These are phyloP conservation scores for Stemphylium lycopersici DNA, from an alignment of 2,329 filamentous ascomycete species.

Conservation along the genomic window DNA sequence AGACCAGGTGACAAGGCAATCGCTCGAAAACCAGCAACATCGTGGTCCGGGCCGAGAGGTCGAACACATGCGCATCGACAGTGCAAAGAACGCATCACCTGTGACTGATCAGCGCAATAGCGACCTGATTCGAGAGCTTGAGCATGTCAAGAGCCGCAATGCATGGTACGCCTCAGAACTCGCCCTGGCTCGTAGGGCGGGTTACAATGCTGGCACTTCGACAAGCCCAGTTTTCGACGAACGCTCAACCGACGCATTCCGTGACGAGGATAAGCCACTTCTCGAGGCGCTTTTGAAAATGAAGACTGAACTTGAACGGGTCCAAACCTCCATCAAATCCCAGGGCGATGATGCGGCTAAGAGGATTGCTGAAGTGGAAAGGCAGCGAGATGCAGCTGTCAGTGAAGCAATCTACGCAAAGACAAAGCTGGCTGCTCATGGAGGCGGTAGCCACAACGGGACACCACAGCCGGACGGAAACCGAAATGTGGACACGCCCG, in stretches of 20 bases:
- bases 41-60: constrained; percentile 39
- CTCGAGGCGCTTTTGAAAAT: constrained; percentile 92
- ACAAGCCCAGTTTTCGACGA: constrained; percentile 77
- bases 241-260: constrained; percentile 77
- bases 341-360: constrained; percentile 85
- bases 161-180: constrained; percentile 98
- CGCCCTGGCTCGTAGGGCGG: constrained; percentile 86
- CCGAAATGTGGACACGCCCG: constrained; percentile 65
- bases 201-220: constrained; percentile 76
- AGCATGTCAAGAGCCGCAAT: constrained; percentile 82
- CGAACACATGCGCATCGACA: constrained; percentile 61
- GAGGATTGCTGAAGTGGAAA: constrained; percentile 91
- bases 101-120: constrained; percentile 69
- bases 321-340: constrained; percentile 87
- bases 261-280: constrained; percentile 88
- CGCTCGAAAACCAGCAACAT: constrained; percentile 40
- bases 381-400: constrained; percentile 91
- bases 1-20: constrained; percentile 45
- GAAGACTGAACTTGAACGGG: constrained; percentile 85
- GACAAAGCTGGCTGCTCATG: constrained; percentile 85
- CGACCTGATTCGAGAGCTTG: constrained; percentile 83
- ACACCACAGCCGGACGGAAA: constrained; percentile 60
- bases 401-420: constrained; percentile 95
- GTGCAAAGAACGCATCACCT: constrained; percentile 65
- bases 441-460: constrained; percentile 67